Conservation (phyloP, 768 basidiomycete species). For the Podaxis carcinomalis region DNA sequence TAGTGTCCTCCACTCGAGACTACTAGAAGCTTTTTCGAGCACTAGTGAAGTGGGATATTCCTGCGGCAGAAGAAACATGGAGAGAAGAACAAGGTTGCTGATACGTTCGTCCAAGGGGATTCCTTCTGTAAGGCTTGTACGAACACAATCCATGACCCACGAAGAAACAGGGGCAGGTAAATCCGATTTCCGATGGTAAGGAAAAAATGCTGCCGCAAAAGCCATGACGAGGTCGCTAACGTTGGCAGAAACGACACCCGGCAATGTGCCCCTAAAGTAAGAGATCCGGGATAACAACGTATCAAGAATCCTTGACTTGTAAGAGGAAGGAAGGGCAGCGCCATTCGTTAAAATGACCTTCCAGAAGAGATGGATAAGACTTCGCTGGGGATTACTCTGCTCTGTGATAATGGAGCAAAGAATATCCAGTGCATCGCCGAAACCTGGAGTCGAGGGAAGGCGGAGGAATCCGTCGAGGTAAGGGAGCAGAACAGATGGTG, state of each 20-base stretch:
- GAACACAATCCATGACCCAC: not conserved
- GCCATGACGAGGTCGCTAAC: not conserved
- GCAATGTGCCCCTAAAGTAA: not conserved
- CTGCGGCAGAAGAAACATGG: not conserved
- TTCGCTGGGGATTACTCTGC: constrained; percentile 21
- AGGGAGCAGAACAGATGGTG: constrained; percentile 41
- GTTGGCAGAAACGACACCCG: not conserved
- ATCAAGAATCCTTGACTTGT: constrained; percentile 31
- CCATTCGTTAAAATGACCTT: constrained; percentile 27
- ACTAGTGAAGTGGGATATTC: not conserved
- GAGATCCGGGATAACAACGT: constrained; percentile 30
- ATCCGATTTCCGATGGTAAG: not conserved
- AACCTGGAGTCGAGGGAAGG: not conserved
- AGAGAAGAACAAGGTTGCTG: constrained; percentile 3
- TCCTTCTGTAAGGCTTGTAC: not conserved
- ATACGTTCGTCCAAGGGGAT: constrained; percentile 1
- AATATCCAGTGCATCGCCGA: not conserved
- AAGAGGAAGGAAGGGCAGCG: constrained; percentile 17
- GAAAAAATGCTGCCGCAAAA: constrained; percentile 2
- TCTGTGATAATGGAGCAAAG: constrained; percentile 12
- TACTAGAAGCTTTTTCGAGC: not conserved
- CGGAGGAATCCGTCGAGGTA: constrained; percentile 39
- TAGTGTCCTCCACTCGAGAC: constrained; percentile 36
- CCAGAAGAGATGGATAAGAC: constrained; percentile 34
- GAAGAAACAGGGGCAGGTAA: not conserved